A percentile compares a stretch with the other conserved stretches of the same genome.
Evolutionary conservation across 2,329 filamentous ascomycete species (phyloP).

Genomic region (Lasiodiplodia hormozganensis): DNA sequence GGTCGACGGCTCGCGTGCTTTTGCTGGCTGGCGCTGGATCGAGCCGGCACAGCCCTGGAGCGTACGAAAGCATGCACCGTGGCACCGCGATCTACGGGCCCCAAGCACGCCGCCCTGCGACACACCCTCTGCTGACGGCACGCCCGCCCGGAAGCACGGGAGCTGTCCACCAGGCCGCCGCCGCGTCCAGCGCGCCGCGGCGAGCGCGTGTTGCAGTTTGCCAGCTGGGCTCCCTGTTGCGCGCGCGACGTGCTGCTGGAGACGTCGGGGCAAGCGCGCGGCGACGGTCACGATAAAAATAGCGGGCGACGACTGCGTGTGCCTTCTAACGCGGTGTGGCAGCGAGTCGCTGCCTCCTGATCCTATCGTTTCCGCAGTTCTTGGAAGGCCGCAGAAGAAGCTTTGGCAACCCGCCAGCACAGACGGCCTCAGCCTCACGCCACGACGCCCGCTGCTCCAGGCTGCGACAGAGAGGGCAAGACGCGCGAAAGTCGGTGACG

Average conservation of each 20-base stretch:
- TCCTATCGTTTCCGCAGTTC: not conserved
- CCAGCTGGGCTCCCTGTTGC: not conserved
- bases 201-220: not conserved
- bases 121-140: conserved; percentile 20
- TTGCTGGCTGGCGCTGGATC: conserved; percentile 19
- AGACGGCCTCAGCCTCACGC: conserved; percentile 25
- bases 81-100: conserved; percentile 6
- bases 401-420: conserved; percentile 12
- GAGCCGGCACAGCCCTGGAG: conserved; percentile 18
- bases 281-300: conserved; percentile 9
- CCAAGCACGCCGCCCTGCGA: conserved; percentile 15
- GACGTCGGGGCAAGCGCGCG: no score
- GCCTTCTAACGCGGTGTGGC: not conserved
- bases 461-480: conserved; percentile 6
- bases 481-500: conserved; percentile 11
- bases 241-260: not conserved
- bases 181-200: not conserved
- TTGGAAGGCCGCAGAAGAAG: conserved; percentile 11
- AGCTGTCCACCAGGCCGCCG: conserved; percentile 1
- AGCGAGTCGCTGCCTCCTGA: conserved; percentile 1
- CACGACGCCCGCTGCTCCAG: conserved; percentile 24
- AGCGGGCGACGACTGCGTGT: not conserved
- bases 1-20: conserved; percentile 17
- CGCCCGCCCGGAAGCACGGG: conserved; percentile 18
- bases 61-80: conserved; percentile 16